Conservation (phyloP, 202 grass and related monocot genomes). For the Elaeis oleifera region DNA sequence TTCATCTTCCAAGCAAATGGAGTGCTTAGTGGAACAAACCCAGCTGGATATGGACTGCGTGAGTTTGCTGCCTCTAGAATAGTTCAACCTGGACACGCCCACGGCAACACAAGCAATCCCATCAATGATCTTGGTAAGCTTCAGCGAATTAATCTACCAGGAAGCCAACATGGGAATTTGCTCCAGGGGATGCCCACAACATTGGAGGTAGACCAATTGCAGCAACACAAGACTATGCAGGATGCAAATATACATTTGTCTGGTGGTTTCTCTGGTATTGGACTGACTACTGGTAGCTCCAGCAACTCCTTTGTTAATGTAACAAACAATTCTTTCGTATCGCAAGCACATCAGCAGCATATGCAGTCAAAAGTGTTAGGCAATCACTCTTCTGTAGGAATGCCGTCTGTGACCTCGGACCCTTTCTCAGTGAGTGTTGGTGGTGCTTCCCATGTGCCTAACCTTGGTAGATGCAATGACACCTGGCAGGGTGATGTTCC, state of each 20-base stretch:
- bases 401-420: background rate
- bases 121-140: slow-evolving; percentile 35
- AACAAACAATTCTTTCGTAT: slow-evolving; percentile 10
- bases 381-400: background rate
- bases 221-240: background rate
- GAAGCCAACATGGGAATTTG: slow-evolving; percentile 40
- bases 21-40: slow-evolving; percentile 31
- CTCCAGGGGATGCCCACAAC: slow-evolving; percentile 21
- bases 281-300: background rate
- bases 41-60: slow-evolving; percentile 35
- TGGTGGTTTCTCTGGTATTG: slow-evolving; percentile 3
- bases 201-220: slow-evolving; percentile 19
- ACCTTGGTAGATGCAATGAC: slow-evolving; percentile 1
- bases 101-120: slow-evolving; percentile 21
- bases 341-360: slow-evolving; percentile 22
- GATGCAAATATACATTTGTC: slow-evolving; percentile 2
- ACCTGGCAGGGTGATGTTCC: slow-evolving; percentile 3
- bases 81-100: background rate
- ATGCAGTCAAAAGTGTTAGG: slow-evolving; percentile 4
- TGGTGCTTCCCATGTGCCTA: slow-evolving; percentile 1
- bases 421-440: background rate
- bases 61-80: slow-evolving; percentile 37
- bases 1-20: slow-evolving; percentile 54
- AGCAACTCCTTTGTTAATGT: slow-evolving; percentile 17
- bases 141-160: slow-evolving; percentile 33